Base-by-base conservation (phyloP, 352 stramenopile genomes). In the Phytophthora aleatoria region DNA sequence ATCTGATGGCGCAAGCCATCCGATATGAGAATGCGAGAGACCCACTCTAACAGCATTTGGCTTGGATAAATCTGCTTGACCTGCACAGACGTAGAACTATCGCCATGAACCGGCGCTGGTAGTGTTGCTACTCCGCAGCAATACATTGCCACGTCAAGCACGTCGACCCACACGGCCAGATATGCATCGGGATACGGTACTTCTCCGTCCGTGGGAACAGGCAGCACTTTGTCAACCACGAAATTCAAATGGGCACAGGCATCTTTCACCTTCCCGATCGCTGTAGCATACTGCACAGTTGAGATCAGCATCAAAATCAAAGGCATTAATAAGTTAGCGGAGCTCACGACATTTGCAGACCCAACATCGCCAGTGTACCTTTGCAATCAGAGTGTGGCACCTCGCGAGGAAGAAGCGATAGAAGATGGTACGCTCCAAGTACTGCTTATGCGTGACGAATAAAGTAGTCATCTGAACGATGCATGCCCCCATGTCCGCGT, bases 351-450 rank as follows among this genome's bases (percentile, higher is more conserved):
- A 9, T 31, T 16, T 24, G n/a, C 7, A 39, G 24, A 28, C 31
- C 3, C 12, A 50, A 53, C 30, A 60, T 43, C 28, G 15, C 3
- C 27, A 44, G 31, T 45, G 38, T 67, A 91, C 85, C 77, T 89
- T 86, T n/a, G 81, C 83, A 45, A 91, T 83, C 30, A 91, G 50
- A 5, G 75, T 59, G 53, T 91, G 82, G 35, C 79, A 86, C 33
- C 76, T 72, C 7, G 71, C 81, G 12, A 88, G 59, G 50, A 85
- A 88, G 48, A 81, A 82, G 11, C 57, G 61, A 42, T 82, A 83
- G 36, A 89, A 67, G 10, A 75, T 57, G 2, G 79, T 88, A 16
- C 67, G 50, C 44, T 83, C 68, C 8, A 93, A 57, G 16, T 79
- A 47, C 15, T 44, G 50, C 61, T 85, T 86, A 67, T 88, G 76